phyloP scores from a whole-genome alignment of 441 rosid genomes.

The Corymbia calophylla region DNA sequence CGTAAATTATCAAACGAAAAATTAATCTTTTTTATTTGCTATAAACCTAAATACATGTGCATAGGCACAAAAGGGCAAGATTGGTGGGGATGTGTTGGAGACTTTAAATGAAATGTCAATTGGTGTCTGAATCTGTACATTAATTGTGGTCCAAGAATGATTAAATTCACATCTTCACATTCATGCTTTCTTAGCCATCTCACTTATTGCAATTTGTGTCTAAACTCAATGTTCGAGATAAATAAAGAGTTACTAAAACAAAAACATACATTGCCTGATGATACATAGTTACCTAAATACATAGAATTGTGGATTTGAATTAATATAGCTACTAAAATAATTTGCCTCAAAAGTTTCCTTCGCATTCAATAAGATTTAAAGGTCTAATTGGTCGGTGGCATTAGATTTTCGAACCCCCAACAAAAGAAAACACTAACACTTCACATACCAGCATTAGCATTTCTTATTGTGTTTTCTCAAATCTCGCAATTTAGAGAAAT shows the following conservation, averaged over 20 bases:
- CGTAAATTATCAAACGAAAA: background rate
- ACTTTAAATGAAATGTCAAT: background rate
- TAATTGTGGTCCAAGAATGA: background rate
- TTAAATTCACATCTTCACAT: background rate
- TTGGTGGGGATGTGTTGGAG: background rate
- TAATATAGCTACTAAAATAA: background rate
- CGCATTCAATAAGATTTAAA: background rate
- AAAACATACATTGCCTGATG: background rate
- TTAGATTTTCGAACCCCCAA: background rate
- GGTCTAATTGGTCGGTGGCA: rapidly evolving
- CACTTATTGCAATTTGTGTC: background rate
- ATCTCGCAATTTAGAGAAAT: background rate
- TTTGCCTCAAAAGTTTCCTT: background rate
- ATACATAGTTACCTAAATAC: background rate
- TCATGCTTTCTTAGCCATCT: background rate
- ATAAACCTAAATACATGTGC: background rate
- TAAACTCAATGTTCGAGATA: background rate
- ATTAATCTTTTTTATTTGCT: background rate
- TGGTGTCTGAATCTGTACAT: background rate
- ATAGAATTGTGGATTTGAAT: background rate
- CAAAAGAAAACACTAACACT: background rate
- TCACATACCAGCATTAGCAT: background rate
- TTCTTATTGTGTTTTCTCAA: background rate
- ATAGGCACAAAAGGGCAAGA: background rate
- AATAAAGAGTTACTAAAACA: background rate